A percentile compares a stretch with the other conserved stretches of the same genome.
Conservation (phyloP, 768 basidiomycete species). For the Leccinum aurantiacum region DNA sequence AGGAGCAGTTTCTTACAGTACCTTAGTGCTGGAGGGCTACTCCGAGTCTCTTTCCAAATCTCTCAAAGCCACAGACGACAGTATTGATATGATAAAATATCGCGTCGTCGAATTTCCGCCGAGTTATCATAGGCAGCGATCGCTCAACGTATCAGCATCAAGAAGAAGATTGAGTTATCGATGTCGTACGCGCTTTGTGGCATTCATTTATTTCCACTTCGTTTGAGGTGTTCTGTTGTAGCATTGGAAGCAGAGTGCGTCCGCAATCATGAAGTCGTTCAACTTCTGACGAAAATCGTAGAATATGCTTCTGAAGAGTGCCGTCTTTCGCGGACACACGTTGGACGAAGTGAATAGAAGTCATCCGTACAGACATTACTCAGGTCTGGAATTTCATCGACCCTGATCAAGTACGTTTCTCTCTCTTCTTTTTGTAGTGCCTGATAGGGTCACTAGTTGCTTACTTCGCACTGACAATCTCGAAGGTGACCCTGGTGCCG, state of each 20-base stretch:
- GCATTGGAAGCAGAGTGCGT: neutral
- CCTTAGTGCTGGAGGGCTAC: slow-evolving; percentile 5
- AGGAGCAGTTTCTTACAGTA: neutral
- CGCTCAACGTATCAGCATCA: neutral
- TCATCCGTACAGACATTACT: too few relatives aligned
- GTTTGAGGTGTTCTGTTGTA: neutral
- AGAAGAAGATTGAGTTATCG: neutral
- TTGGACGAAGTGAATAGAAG: too few relatives aligned
- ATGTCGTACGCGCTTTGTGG: neutral
- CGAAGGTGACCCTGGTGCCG: neutral
- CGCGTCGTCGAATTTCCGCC: too few relatives aligned
- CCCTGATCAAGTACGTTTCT: neutral
- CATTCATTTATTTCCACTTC: neutral
- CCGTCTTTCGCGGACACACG: neutral
- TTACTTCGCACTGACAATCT: neutral
- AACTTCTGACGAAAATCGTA: neutral
- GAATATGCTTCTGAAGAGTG: neutral
- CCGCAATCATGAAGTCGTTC: too few relatives aligned
- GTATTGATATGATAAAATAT: too few relatives aligned
- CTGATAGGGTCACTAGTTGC: neutral
- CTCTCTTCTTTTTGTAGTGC: neutral
- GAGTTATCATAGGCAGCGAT: too few relatives aligned
- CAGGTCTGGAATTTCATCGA: neutral
- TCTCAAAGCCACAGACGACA: too few relatives aligned
- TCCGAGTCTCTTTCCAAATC: slow-evolving; percentile 3